Conservation (phyloP, 2,329 filamentous ascomycete genomes). For the Clarireedia homoeocarpa region DNA sequence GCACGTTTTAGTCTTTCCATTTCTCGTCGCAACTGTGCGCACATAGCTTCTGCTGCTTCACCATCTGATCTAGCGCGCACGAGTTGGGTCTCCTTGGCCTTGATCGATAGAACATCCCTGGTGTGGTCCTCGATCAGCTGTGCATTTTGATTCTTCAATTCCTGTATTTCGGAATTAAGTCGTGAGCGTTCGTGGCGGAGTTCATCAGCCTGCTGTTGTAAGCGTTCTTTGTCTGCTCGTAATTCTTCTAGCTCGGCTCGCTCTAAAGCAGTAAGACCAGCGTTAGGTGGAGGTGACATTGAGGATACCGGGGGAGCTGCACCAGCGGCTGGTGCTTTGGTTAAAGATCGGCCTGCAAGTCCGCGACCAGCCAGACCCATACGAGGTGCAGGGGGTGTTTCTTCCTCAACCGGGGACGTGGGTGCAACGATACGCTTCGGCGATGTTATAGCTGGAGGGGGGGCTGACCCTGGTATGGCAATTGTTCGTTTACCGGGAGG, state of each 20-base stretch:
- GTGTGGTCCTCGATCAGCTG: slow-evolving; percentile 96
- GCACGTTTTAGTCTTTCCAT: slow-evolving; percentile 91
- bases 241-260: slow-evolving; percentile 89
- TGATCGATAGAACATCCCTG: slow-evolving; percentile 88
- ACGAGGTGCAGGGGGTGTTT: slow-evolving; percentile 29
- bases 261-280: slow-evolving; percentile 69
- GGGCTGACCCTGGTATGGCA: slow-evolving; percentile 36
- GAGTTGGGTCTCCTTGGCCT: slow-evolving; percentile 95
- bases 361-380: slow-evolving; percentile 44
- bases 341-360: slow-evolving; percentile 76
- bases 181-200: slow-evolving; percentile 74
- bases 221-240: slow-evolving; percentile 71
- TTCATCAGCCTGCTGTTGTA: slow-evolving; percentile 70
- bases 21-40: slow-evolving; percentile 77
- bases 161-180: slow-evolving; percentile 78
- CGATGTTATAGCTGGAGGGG: slow-evolving; percentile 36
- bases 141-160: slow-evolving; percentile 94
- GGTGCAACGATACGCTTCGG: slow-evolving; percentile 40
- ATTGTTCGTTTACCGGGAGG: slow-evolving; percentile 49
- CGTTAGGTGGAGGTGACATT: slow-evolving; percentile 50
- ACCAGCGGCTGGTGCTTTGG: slow-evolving; percentile 50
- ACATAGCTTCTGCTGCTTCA: slow-evolving; percentile 78
- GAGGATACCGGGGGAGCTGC: slow-evolving; percentile 42
- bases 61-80: slow-evolving; percentile 86
- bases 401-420: slow-evolving; percentile 35